Evolutionary conservation across 352 stramenopile genomes (phyloP), one percentile per base, ranked within the genome.

Genomic region (Globisporangium mamillatum): DNA sequence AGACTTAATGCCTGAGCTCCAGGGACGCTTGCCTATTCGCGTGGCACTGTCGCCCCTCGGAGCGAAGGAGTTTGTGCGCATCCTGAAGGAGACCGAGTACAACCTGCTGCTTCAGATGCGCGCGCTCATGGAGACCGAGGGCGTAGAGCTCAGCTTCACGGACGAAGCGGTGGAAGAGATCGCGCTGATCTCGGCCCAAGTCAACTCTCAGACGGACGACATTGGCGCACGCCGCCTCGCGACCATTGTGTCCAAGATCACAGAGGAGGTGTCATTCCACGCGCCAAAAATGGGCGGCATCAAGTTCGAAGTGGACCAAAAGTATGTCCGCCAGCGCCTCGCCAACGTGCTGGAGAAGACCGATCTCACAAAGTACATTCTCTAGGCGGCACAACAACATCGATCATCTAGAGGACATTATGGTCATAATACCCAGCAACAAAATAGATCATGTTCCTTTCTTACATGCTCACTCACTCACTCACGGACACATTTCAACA

Each of bases 191-290:
- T 96, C 96, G 60, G 91, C 93, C 52, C 78, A 94, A 69, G 87
- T 99, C 63, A 99, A 99, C 81, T 91, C 93, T 57, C 97, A 96
- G 56, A 96, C 97, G 3, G 95, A 99, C 79, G 99, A 99, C 82
- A 99, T 99, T 75, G 98, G 98, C 56, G 97, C 98, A 16, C 83
- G 98, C 44, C 91, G 98, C 54, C 83, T 99, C 54, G 96, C 98
- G 72, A 99, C 97, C 20, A 90, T 94, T 67, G 81, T 99, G 72
- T 97, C 98, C 78, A 94, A 98, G 66, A 98, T 99, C 66, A 97
- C 99, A 64, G 97, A 99, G 77, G 91, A 98, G 56, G 96, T 99
- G 29, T 99, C 92, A 64, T 99, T 99, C 79, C 88, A 99, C 68
- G 95, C 97, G 7, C 89, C 97, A 5, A 95, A 98, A 71, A 91